Conservation (phyloP, 208 protist species). For the Trichomonas gallinae region DNA sequence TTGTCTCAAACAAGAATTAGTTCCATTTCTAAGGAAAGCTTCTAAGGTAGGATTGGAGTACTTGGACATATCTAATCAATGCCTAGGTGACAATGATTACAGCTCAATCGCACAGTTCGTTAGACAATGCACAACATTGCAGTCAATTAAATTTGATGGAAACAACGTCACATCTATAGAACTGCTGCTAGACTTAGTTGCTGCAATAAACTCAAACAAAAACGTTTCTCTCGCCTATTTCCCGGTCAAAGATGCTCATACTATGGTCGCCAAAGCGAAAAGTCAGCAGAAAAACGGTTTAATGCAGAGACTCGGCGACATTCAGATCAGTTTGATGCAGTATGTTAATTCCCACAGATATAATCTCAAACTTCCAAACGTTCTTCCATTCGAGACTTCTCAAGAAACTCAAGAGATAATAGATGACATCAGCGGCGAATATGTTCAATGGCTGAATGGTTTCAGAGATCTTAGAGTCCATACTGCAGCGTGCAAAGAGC, state of each 20-base stretch:
- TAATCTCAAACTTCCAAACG: neutral
- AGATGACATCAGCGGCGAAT: neutral
- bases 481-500: neutral
- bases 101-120: neutral
- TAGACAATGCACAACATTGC: neutral
- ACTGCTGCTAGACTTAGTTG: neutral
- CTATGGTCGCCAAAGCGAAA: neutral
- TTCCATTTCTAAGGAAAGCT: neutral
- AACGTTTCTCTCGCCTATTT: neutral
- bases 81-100: neutral
- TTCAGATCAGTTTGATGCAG: neutral
- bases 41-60: neutral
- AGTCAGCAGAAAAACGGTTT: neutral
- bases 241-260: neutral
- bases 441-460: neutral
- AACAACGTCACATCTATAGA: neutral
- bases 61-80: neutral
- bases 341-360: neutral
- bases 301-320: neutral
- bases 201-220: neutral
- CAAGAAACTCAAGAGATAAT: neutral
- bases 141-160: neutral
- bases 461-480: neutral
- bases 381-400: neutral
- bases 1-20: neutral